These are phyloP conservation scores for Komagataella pseudopastoris DNA, from an alignment of 805 yeast genomes.

Conservation along the genomic window DNA sequence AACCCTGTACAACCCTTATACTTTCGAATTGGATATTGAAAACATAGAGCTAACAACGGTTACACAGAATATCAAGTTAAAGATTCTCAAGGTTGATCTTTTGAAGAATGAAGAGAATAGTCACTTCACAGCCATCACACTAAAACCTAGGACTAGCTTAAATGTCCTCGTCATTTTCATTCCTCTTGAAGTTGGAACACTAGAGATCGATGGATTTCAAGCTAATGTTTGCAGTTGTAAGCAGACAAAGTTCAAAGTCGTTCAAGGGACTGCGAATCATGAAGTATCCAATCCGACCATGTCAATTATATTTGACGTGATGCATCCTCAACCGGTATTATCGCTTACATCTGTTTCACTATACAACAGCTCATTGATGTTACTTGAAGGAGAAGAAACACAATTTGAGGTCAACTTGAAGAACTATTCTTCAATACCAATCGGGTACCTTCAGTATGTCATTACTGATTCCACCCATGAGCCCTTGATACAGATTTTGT, in stretches of 20 bases:
- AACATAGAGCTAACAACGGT: slow-evolving; percentile 25
- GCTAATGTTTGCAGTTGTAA: slow-evolving; percentile 38
- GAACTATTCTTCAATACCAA: slow-evolving; percentile 43
- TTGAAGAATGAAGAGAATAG: background rate
- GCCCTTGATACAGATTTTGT: slow-evolving; percentile 40
- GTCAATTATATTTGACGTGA: slow-evolving; percentile 18
- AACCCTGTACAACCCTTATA: slow-evolving; percentile 65
- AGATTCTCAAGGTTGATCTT: slow-evolving; percentile 9
- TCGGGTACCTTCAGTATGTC: slow-evolving; percentile 45
- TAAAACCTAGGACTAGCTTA: slow-evolving; percentile 24
- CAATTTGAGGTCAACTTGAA: slow-evolving; percentile 34
- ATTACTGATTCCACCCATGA: slow-evolving; percentile 66
- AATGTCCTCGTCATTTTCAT: slow-evolving; percentile 29
- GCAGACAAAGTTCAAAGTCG: slow-evolving; percentile 24
- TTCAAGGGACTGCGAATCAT: background rate
- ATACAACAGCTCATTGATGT: slow-evolving; percentile 56
- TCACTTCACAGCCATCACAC: slow-evolving; percentile 3
- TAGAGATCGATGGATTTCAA: slow-evolving; percentile 36
- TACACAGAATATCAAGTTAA: slow-evolving; percentile 11
- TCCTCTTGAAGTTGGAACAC: slow-evolving; percentile 33
- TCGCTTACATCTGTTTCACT: slow-evolving; percentile 36
- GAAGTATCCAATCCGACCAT: slow-evolving; percentile 2
- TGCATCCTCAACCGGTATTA: slow-evolving; percentile 48
- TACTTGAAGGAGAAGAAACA: slow-evolving; percentile 64
- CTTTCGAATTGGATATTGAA: slow-evolving; percentile 52